Base-by-base conservation (phyloP, 441 rosid species). In the Breynia disticha region DNA sequence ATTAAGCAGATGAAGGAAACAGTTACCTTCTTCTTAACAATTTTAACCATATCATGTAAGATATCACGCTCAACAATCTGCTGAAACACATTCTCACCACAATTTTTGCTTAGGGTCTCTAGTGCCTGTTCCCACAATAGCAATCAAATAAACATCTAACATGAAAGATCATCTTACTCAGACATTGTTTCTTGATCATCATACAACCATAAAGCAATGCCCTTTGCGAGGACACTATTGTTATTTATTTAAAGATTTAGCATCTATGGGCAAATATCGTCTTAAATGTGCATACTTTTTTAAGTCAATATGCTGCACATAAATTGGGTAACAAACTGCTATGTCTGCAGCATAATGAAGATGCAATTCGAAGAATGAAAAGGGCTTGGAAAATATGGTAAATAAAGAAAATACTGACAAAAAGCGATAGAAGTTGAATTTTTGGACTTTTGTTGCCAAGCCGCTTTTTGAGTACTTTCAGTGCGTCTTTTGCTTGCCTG, bases 81-180 rank as follows among this genome's bases (percentile, higher is more conserved):
- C 80, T 82, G 95, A 68, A 79, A 84, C 53, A 91, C 79, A 67
- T 67, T 74, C 62, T 91, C 97, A 1, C 95, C 94, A 59, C 98
- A 91, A 50, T 88, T 93, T 78, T 93, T 93, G 80, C 95, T 86
- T 42, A 93, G 62, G 45, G 98, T 81, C 79, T 93, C 98, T 86
- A 93, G 62, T 44, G 72, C 97, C 98, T 93, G 55, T 49, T 66
- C 65, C 54, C 52, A 44, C 52, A 59, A 55, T 19, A 62, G 22
- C 43, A 48, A 19, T 14, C 16, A n/a, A 1, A 46, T 28, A 35
- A 68, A 39, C 44, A 41, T 48, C 24, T 38, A 21, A 18, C 32
- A 16, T 9, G 8, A 28, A 28, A 28, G 8, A 28, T 28, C 3
- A 28, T 28, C 35, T 9, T 28, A 28, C 5, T 28, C 8, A 28